A percentile compares a stretch with the other conserved stretches of the same genome.
Evolutionary conservation across 768 basidiomycete species (phyloP).

Genomic region (Lactifluus piperatus): DNA sequence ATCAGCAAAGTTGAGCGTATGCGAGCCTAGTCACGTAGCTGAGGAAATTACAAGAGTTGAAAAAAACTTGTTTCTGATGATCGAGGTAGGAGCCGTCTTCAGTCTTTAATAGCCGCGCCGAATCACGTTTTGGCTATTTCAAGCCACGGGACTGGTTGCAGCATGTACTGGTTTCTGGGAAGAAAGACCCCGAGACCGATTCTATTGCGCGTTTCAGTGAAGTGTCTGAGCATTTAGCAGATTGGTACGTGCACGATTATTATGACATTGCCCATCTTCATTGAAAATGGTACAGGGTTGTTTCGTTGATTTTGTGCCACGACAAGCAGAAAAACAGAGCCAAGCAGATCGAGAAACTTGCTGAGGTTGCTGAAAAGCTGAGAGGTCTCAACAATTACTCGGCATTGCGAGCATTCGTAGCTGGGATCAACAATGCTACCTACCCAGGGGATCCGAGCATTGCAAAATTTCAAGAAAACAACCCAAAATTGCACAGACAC

Average conservation of each 20-base stretch:
- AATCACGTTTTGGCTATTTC: conserved; percentile 6
- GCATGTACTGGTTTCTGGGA: conserved; percentile 62
- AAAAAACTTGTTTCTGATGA: conserved; percentile 58
- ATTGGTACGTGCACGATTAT: conserved; percentile 45
- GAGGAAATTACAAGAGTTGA: conserved; percentile 79
- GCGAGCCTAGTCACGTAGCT: conserved; percentile 63
- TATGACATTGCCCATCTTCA: conserved; percentile 9
- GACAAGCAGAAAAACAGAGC: conserved; percentile 68
- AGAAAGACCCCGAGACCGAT: conserved; percentile 54
- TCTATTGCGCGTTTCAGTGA: conserved; percentile 66
- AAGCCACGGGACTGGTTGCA: conserved; percentile 86
- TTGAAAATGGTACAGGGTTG: conserved; percentile 52
- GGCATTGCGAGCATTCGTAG: conserved; percentile 85
- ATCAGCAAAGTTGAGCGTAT: conserved; percentile 45
- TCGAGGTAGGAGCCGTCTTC: conserved; percentile 46
- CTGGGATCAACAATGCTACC: conserved; percentile 81
- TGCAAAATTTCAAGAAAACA: conserved; percentile 58
- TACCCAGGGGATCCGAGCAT: conserved; percentile 71
- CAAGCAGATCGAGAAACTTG: conserved; percentile 80
- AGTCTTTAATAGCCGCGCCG: not conserved
- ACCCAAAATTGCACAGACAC: conserved; percentile 64
- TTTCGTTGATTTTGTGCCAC: conserved; percentile 83
- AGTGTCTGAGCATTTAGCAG: conserved; percentile 75
- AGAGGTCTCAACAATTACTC: conserved; percentile 89
- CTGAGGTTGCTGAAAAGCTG: conserved; percentile 73